phyloP scores from a whole-genome alignment of 352 stramenopile genomes.

The Phytophthora agathidicida region DNA sequence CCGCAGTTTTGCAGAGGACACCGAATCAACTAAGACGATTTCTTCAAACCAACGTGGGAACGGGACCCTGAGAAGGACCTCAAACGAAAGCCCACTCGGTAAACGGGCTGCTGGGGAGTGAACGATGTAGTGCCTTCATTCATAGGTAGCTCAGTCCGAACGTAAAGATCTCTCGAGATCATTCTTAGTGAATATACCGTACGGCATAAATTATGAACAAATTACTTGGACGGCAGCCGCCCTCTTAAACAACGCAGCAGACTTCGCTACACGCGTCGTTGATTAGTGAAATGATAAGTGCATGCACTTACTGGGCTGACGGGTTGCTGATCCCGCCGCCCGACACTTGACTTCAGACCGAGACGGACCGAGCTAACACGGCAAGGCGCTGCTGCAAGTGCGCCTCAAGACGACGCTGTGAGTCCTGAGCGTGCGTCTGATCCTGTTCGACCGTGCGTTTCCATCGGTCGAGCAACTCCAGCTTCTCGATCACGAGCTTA shows the following conservation, averaged over 20 bases:
- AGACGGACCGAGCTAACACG: conserved; percentile 58
- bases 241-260: conserved; percentile 20
- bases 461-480: conserved; percentile 76
- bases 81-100: too few relatives aligned
- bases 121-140: too few relatives aligned
- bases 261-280: conserved; percentile 10
- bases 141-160: too few relatives aligned
- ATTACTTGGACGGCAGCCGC: conserved; percentile 19
- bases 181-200: too few relatives aligned
- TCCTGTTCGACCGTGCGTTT: conserved; percentile 60
- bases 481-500: conserved; percentile 77
- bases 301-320: conserved; percentile 11
- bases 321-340: background rate
- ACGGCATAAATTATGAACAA: conserved; percentile 45
- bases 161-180: too few relatives aligned
- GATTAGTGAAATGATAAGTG: conserved; percentile 3
- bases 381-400: conserved; percentile 73
- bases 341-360: conserved; percentile 35
- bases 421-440: conserved; percentile 48
- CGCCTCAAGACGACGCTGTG: conserved; percentile 56
- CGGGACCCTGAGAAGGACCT: too few relatives aligned
- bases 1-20: too few relatives aligned
- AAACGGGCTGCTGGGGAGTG: too few relatives aligned
- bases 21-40: too few relatives aligned
- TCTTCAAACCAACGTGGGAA: too few relatives aligned